Percentiles rank a stretch among this genome's conserved stretches.
Conservation (phyloP, 1,284 basidiomycete genomes). For the Sutorius eximius region DNA sequence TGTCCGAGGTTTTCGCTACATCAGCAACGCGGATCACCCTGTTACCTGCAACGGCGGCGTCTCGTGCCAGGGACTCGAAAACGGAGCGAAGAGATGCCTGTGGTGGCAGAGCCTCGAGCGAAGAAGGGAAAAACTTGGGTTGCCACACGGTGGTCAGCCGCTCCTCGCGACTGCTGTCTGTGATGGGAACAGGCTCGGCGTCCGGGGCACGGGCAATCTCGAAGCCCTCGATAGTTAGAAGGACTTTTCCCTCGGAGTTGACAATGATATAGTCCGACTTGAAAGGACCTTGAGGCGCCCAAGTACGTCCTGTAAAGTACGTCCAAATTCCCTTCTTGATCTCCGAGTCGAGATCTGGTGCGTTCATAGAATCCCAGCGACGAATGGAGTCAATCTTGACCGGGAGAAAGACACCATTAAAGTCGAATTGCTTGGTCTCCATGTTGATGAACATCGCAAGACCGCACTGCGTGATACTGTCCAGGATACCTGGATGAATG, state of each 20-base stretch:
- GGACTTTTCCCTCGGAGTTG: constrained; percentile 28
- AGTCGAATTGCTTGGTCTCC: constrained; percentile 33
- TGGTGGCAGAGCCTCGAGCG: constrained; percentile 2
- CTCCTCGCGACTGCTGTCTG: constrained; percentile 24
- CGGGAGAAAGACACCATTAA: constrained; percentile 33
- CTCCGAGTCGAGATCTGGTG: constrained; percentile 24
- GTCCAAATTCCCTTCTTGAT: constrained; percentile 33
- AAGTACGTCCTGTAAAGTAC: constrained; percentile 23
- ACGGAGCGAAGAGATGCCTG: constrained; percentile 15
- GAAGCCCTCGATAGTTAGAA: constrained; percentile 34
- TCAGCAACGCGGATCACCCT: constrained; percentile 28
- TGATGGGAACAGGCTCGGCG: constrained; percentile 25
- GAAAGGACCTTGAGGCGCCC: constrained; percentile 30
- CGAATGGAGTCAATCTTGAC: constrained; percentile 30
- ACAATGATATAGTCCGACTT: constrained; percentile 30
- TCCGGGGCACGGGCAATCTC: constrained; percentile 32
- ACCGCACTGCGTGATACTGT: constrained; percentile 35
- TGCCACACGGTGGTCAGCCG: constrained; percentile 32
- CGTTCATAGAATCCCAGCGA: constrained; percentile 31
- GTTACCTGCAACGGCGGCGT: constrained; percentile 19
- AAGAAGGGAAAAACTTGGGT: constrained; percentile 24
- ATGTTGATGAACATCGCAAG: constrained; percentile 35
- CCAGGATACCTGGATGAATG: constrained; percentile 32
- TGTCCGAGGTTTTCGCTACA: constrained; percentile 16
- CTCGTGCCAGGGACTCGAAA: constrained; percentile 18